Conservation (phyloP, 768 basidiomycete genomes). For the Crepidotus variabilis region DNA sequence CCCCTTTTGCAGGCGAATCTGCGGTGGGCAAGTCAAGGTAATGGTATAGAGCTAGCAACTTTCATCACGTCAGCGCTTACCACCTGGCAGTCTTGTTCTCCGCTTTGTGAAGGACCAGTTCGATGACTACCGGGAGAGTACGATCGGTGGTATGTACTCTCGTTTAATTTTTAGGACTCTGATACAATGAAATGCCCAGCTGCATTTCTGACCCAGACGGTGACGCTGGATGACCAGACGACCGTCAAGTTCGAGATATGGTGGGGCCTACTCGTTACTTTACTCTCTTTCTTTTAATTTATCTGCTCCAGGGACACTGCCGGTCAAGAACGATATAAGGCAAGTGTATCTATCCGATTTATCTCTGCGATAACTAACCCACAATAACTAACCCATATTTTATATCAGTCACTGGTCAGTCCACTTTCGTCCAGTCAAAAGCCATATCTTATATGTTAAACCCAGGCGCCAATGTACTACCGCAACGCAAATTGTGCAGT, state of each 20-base stretch:
- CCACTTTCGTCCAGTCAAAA: constrained; percentile 32
- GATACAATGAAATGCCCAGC: constrained; percentile 43
- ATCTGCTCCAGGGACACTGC: constrained; percentile 76
- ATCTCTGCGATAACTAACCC: too few relatives aligned
- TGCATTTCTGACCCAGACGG: constrained; percentile 98
- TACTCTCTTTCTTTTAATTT: constrained; percentile 5
- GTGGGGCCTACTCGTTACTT: constrained; percentile 37
- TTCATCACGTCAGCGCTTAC: constrained; percentile 19
- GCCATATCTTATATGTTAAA: constrained; percentile 7
- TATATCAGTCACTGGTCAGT: constrained; percentile 36
- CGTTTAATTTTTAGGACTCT: neutral
- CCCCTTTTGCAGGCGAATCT: constrained; percentile 69
- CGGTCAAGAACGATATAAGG: constrained; percentile 94
- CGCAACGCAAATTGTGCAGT: constrained; percentile 93
- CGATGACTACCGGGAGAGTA: constrained; percentile 93
- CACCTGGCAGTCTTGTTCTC: constrained; percentile 71
- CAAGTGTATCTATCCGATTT: constrained; percentile 23
- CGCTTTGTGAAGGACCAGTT: constrained; percentile 97
- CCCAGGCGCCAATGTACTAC: constrained; percentile 93
- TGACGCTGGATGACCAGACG: constrained; percentile 83
- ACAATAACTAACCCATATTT: constrained; percentile 12
- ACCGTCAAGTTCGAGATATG: constrained; percentile 98
- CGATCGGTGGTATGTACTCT: constrained; percentile 68
- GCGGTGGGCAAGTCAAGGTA: constrained; percentile 97
- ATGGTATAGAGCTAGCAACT: constrained; percentile 17